Base-by-base conservation (phyloP, 352 stramenopile species). In the Phytophthora gonapodyides region DNA sequence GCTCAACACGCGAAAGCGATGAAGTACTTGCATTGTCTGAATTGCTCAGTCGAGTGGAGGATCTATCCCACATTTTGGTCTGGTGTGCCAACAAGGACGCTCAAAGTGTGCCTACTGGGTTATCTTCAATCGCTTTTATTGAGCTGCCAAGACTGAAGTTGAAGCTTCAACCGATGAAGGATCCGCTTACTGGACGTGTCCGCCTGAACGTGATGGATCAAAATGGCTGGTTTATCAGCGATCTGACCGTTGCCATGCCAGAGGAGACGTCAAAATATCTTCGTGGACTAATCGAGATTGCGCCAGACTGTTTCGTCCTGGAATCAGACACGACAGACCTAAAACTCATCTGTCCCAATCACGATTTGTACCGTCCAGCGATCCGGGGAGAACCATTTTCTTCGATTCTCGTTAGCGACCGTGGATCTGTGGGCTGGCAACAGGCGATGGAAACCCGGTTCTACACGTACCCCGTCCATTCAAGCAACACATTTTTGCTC, bases 391-490 rank as follows among this genome's bases (percentile, higher is more conserved):
- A 96, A 33, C 89, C 91, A 1, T 96, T 97, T 55, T 89, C 82
- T 4, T 88, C 82, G 4, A 65, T 89, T 1, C 61, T 97, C 1
- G 72, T 96, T 9, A 80, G 87, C 0, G 84, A 97, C 47, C 75
- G 91, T n/a, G 74, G 71, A 4, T 94, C 88, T 2, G 64, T 82
- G 30, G 83, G 76, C 0, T 97, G 89, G 89, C 82, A 96, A 59
- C 87, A 96, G 52, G 80, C 85, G 6, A 96, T 97, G 82, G 83
- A 95, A 46, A 94, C 88, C 49, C 84, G 97, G 33, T 98, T 97
- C 60, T 99, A 99, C 73, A 79, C 98, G 19, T 99, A 99, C 73
- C 97, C 97, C 15, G 92, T 99, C 44, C 97, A 99, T 74, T 98
- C 94, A 24, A 98, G 94, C 15, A 75, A 89, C 49, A 93, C 87